Conservation (phyloP, 768 basidiomycete genomes). For the Hygrophorus pudorinus region DNA sequence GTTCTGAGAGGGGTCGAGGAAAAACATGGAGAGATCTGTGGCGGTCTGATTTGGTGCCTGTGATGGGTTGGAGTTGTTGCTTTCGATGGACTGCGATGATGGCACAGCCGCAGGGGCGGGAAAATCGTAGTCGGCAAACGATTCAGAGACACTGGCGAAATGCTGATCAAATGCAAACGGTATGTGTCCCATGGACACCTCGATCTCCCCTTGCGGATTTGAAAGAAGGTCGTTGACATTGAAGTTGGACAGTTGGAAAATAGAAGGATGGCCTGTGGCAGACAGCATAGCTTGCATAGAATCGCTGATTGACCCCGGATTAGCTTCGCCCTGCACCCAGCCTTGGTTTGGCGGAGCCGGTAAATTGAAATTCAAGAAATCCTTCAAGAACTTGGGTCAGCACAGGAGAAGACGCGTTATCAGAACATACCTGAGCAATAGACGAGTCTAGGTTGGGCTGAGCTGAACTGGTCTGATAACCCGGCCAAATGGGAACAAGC, state of each 20-base stretch:
- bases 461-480: background rate
- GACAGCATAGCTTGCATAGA: constrained; percentile 22
- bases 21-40: too few species aligned
- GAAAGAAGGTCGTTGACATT: constrained; percentile 19
- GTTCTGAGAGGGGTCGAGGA: too few species aligned
- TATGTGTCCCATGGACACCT: constrained; percentile 23
- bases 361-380: constrained; percentile 1
- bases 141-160: too few species aligned
- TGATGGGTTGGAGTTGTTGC: too few species aligned
- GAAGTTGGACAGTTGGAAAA: constrained; percentile 27
- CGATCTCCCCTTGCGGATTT: constrained; percentile 27
- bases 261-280: constrained; percentile 20
- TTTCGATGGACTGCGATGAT: too few species aligned
- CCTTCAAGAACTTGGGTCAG: background rate
- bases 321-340: background rate
- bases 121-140: constrained; percentile 6
- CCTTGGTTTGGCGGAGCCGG: background rate
- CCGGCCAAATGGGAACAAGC: background rate
- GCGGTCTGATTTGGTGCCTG: too few species aligned
- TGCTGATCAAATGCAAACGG: background rate
- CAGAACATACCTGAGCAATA: background rate
- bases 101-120: too few species aligned
- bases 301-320: constrained; percentile 9
- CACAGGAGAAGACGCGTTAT: too few species aligned
- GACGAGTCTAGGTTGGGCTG: background rate